Evolutionary conservation across 768 basidiomycete species (phyloP).

Genomic region (Psilocybe subaeruginosa): DNA sequence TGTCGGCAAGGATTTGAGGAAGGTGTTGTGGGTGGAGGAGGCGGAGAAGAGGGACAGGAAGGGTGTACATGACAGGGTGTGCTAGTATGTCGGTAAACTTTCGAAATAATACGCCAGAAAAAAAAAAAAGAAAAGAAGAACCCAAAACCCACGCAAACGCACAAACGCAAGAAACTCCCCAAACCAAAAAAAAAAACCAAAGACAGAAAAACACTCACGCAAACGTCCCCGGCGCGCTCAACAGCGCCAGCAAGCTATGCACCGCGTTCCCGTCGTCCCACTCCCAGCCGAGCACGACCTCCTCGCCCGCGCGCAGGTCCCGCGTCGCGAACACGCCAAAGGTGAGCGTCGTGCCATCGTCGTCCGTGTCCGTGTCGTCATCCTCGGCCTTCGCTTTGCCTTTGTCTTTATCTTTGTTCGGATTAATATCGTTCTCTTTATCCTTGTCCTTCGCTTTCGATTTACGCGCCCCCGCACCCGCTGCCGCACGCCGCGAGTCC

Average conservation of each 20-base stretch:
- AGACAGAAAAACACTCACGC: conserved; percentile 47
- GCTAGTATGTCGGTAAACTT: conserved; percentile 21
- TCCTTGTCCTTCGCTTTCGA: conserved; percentile 15
- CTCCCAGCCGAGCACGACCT: conserved; percentile 92
- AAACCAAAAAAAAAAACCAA: conserved; percentile 2
- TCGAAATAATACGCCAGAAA: conserved; percentile 12
- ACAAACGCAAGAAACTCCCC: too few species aligned
- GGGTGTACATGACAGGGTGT: conserved; percentile 5
- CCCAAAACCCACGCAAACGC: too few species aligned
- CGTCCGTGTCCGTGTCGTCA: conserved; percentile 5
- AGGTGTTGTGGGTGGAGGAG: not conserved
- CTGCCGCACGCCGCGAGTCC: conserved; percentile 11
- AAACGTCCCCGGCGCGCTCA: conserved; percentile 59
- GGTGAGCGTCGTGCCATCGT: conserved; percentile 41
- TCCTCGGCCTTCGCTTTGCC: too few species aligned
- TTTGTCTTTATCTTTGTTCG: conserved; percentile 3
- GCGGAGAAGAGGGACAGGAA: not conserved
- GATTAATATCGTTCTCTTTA: conserved; percentile 1
- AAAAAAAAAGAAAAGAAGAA: not conserved
- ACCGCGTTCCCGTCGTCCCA: conserved; percentile 94
- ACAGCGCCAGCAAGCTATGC: conserved; percentile 72
- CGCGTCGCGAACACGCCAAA: conserved; percentile 84
- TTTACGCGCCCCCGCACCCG: conserved; percentile 13
- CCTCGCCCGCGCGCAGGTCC: conserved; percentile 78
- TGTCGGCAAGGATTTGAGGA: not conserved